These are phyloP conservation scores for Penicillium longicatenatum DNA, from an alignment of 495 filamentous ascomycete genomes.

Conservation along the genomic window DNA sequence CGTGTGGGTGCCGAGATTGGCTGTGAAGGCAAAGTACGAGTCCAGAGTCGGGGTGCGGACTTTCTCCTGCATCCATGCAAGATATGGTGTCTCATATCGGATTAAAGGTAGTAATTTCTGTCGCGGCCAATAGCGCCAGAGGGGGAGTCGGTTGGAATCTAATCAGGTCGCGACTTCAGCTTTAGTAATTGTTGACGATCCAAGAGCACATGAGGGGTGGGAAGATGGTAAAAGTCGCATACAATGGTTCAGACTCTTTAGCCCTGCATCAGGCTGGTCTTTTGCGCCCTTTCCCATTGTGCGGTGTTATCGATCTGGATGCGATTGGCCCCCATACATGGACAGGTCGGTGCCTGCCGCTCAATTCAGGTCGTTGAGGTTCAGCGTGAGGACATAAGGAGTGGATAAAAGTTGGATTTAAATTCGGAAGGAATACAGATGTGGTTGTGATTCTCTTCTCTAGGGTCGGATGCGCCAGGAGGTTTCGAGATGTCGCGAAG, in stretches of 20 bases:
- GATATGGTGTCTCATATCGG: constrained; percentile 92
- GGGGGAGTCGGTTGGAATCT: constrained; percentile 83
- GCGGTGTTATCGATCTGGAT: constrained; percentile 27
- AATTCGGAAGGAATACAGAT: constrained; percentile 2
- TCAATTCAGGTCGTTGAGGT: constrained; percentile 13
- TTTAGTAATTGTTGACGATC: constrained; percentile 5
- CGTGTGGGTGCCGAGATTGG: constrained; percentile 96
- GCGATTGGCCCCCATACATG: constrained; percentile 29
- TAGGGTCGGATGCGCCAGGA: constrained; percentile 1
- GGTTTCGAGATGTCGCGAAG: constrained; percentile 7
- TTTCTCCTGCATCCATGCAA: constrained; percentile 79
- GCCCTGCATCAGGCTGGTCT: constrained; percentile 65
- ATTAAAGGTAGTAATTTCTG: constrained; percentile 82
- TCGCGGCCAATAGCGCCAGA: constrained; percentile 86
- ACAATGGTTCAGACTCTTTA: constrained; percentile 78
- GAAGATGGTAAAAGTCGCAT: constrained; percentile 27
- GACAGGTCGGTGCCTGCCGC: constrained; percentile 28
- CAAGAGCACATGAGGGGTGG: not conserved
- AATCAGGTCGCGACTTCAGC: constrained; percentile 10
- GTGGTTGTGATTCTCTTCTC: not conserved
- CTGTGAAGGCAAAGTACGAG: constrained; percentile 93
- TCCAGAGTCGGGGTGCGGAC: constrained; percentile 80
- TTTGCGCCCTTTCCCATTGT: constrained; percentile 39
- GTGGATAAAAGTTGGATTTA: constrained; percentile 25
- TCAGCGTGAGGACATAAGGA: constrained; percentile 30